Evolutionary conservation across 257 asterid species (phyloP).

Genomic region (Eucommia ulmoides): DNA sequence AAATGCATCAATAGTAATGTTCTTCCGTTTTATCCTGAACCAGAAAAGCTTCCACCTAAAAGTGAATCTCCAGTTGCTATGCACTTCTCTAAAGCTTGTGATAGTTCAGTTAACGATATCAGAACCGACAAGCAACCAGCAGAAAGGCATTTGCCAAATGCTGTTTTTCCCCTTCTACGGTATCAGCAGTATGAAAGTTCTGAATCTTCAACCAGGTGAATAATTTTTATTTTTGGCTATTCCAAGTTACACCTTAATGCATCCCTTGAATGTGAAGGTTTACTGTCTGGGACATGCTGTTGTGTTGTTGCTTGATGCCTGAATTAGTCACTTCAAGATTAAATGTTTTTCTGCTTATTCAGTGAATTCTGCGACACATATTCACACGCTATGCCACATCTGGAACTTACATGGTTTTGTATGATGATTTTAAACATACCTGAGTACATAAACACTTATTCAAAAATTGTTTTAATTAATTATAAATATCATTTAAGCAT

Average conservation of each 20-base stretch:
- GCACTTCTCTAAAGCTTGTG: constrained; percentile 21
- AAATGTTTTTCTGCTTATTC: not conserved
- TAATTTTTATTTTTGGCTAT: constrained; percentile 6
- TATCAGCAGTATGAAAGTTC: constrained; percentile 75
- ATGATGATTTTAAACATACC: too few species aligned
- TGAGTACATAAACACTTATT: too few species aligned
- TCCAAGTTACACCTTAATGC: constrained; percentile 8
- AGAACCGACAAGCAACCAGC: constrained; percentile 28
- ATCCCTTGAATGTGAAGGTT: not conserved
- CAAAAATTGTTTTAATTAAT: too few species aligned
- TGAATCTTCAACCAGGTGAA: constrained; percentile 79
- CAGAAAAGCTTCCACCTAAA: constrained; percentile 26
- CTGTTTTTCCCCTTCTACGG: constrained; percentile 47
- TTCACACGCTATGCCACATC: too few species aligned
- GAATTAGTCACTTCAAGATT: not conserved
- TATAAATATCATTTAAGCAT: too few species aligned
- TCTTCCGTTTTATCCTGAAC: constrained; percentile 24
- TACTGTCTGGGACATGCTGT: not conserved
- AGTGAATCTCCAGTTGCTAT: constrained; percentile 21
- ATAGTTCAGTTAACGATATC: constrained; percentile 21
- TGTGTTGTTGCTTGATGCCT: not conserved
- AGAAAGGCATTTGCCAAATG: constrained; percentile 40
- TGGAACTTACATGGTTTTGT: too few species aligned
- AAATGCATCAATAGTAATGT: constrained; percentile 20
- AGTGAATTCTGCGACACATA: not conserved